phyloP scores from a whole-genome alignment of 768 basidiomycete genomes.

The Suillus luteus region DNA sequence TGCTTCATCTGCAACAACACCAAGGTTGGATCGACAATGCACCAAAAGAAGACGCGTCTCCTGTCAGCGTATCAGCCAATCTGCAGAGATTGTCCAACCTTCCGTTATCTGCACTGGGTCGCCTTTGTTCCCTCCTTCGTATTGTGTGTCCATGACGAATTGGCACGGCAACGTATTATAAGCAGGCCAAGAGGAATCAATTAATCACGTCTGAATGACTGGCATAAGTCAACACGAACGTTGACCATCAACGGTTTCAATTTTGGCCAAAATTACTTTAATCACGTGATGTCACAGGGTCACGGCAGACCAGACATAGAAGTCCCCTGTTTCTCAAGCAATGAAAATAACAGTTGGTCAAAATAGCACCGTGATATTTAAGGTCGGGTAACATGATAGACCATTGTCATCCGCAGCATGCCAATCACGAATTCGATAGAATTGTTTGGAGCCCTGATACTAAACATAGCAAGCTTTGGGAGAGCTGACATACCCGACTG shows the following conservation, averaged over 20 bases:
- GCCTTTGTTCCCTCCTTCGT: slow-evolving; percentile 34
- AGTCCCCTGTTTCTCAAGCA: background rate
- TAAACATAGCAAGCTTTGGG: slow-evolving; percentile 22
- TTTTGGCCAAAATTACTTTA: background rate
- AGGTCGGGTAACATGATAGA: background rate
- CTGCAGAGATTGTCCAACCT: slow-evolving; percentile 44
- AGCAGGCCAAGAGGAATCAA: background rate
- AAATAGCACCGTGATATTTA: background rate
- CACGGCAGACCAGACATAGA: background rate
- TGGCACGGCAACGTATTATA: background rate
- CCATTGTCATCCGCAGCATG: background rate
- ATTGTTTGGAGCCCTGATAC: background rate
- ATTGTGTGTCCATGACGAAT: slow-evolving; percentile 22
- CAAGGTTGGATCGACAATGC: background rate
- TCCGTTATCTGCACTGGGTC: slow-evolving; percentile 62
- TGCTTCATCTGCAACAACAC: slow-evolving; percentile 50
- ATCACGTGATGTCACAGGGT: background rate
- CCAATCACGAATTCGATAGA: background rate
- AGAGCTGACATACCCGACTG: slow-evolving; percentile 9
- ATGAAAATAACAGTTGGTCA: background rate
- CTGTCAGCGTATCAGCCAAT: slow-evolving; percentile 7
- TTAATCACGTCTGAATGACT: background rate
- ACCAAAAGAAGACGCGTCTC: slow-evolving; percentile 11
- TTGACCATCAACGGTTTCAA: background rate
- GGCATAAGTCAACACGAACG: background rate